Evolutionary conservation across 768 basidiomycete species (phyloP), one percentile per base, ranked within the genome.

Genomic region (Fistulinella prunicolor): DNA sequence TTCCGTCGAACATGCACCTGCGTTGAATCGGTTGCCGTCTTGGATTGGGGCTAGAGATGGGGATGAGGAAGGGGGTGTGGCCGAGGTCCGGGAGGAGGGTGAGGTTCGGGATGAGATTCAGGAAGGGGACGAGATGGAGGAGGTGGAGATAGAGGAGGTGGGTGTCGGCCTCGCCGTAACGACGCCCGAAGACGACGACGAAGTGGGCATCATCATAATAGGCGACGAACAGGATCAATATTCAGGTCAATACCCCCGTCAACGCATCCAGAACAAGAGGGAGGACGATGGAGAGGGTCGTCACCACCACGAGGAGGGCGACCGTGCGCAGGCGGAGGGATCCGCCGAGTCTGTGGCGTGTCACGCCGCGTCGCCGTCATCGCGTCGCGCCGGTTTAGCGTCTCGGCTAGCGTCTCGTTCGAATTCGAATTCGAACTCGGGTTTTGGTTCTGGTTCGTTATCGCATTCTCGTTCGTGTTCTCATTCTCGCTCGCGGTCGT

Each of bases 1-100:
- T 55, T 51, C 50, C 22, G 47, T 60, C 52, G 52, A 53, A 43
- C 53, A 52, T 49, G 38, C 37, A 42, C 54, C 50, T 49, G 39
- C 35, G 39, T 35, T 44, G 43, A 38, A 54, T 32, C 42, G 16
- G 24, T 21, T 19, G 5, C 23, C 47, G 8, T 38, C 47, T 17
- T 35, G 42, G 49, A 39, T 16, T 37, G 55, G 24, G 21, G 30
- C 6, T 12, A 14, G 30, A 36, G 39, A 50, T 20, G 30, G 44
- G 1, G 1, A 9, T 29, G 38, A 9, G 26, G 9, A 3, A 9
- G 32, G 0, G 16, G 39, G 4, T 1, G 21, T 12, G 20, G 23
- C 5, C 1, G 39, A 47, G 20, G 20, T 30, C 1, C 5, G 10
- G 38, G 23, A 2, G 3, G 17, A 45, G 26, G 30, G 6, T 16